A percentile compares a stretch with the other conserved stretches of the same genome.
Evolutionary conservation across 1,284 basidiomycete species (phyloP).

Genomic region (Naganishia sp.): DNA sequence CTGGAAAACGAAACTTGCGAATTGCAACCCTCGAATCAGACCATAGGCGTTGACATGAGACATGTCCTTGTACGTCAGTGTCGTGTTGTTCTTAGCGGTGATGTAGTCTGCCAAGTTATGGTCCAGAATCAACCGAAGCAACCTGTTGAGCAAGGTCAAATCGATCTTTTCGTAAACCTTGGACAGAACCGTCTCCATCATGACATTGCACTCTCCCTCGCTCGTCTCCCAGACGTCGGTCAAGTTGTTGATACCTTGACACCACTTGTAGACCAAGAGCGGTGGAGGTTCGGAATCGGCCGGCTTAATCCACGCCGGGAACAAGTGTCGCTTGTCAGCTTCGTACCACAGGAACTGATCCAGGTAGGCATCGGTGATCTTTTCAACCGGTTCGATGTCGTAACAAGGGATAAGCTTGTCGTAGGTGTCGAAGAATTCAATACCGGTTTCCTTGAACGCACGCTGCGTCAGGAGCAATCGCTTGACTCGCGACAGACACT

Average conservation of each 20-base stretch:
- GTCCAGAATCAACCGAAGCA: constrained; percentile 89
- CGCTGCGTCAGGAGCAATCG: constrained; percentile 90
- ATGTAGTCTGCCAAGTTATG: constrained; percentile 98
- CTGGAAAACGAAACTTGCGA: constrained; percentile 96
- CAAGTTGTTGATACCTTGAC: constrained; percentile 60
- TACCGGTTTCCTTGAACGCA: constrained; percentile 96
- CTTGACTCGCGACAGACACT: constrained; percentile 88
- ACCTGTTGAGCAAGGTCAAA: constrained; percentile 85
- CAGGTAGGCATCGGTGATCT: constrained; percentile 95
- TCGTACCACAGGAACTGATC: constrained; percentile 66
- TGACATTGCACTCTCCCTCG: constrained; percentile 92
- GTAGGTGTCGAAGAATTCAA: constrained; percentile 79
- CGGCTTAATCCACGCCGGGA: constrained; percentile 97
- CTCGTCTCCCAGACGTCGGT: constrained; percentile 95
- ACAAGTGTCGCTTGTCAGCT: constrained; percentile 93
- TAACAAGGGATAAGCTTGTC: constrained; percentile 97
- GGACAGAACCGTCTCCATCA: constrained; percentile 95
- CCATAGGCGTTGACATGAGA: constrained; percentile 60
- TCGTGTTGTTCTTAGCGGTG: constrained; percentile 95
- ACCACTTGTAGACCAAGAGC: constrained; percentile 88
- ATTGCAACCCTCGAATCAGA: constrained; percentile 90
- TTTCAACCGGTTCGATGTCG: constrained; percentile 96
- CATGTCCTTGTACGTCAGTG: constrained; percentile 84
- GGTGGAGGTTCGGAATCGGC: constrained; percentile 94
- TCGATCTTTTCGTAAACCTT: constrained; percentile 99